Evolutionary conservation across 495 filamentous ascomycete genomes (phyloP).

Genomic region (Hypoxylon lenormandii): DNA sequence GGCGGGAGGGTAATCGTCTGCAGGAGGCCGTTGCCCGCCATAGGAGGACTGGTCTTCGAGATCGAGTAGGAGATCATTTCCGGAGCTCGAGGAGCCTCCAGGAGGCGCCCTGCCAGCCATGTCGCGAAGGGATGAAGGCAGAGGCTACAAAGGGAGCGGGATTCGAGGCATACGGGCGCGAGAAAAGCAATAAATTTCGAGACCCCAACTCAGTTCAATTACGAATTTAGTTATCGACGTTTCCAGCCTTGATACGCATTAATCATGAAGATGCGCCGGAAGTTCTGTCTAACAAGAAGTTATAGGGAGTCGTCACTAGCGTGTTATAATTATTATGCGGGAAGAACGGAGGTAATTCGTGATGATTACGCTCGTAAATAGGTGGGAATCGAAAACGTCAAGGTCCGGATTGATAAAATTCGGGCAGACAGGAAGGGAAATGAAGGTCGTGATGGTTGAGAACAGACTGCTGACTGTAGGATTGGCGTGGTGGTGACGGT

Average conservation of each 20-base stretch:
- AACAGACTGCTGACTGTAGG: conserved; percentile 5
- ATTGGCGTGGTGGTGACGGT: conserved; percentile 11
- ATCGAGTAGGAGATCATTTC: conserved; percentile 79
- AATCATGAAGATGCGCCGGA: conserved; percentile 19
- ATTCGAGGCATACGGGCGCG: conserved; percentile 48
- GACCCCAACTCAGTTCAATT: conserved; percentile 16
- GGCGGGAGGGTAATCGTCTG: conserved; percentile 77
- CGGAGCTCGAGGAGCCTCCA: conserved; percentile 69
- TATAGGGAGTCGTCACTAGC: conserved; percentile 25
- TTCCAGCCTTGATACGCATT: conserved; percentile 16
- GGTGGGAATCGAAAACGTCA: conserved; percentile 33
- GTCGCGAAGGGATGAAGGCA: conserved; percentile 55
- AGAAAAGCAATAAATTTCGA: conserved; percentile 16
- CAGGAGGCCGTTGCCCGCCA: conserved; percentile 75
- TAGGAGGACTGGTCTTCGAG: conserved; percentile 78
- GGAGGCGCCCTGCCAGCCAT: conserved; percentile 75
- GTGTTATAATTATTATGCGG: conserved; percentile 34
- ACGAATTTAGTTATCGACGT: conserved; percentile 22
- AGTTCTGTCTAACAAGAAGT: conserved; percentile 9
- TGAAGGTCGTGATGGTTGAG: conserved; percentile 29
- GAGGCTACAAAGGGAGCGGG: conserved; percentile 49
- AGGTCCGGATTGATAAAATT: conserved; percentile 14
- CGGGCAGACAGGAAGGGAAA: conserved; percentile 13
- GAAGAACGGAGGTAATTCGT: conserved; percentile 43
- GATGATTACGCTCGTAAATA: conserved; percentile 38